phyloP scores from a whole-genome alignment of 768 basidiomycete genomes.

The Mycena filopes region DNA sequence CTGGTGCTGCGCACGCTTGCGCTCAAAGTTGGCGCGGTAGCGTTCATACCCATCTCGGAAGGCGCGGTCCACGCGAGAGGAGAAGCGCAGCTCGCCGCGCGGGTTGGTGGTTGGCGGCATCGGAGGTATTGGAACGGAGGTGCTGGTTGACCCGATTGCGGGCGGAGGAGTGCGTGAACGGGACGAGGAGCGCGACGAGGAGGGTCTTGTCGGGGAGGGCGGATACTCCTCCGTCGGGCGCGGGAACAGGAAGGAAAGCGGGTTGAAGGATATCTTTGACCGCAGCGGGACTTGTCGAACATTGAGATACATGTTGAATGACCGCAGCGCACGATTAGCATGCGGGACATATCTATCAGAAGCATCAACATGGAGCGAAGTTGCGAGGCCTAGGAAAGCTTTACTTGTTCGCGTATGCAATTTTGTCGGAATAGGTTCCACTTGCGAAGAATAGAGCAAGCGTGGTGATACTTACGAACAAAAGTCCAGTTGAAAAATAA shows the following conservation, averaged over 20 bases:
- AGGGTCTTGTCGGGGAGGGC: conserved; percentile 37
- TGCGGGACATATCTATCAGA: conserved; percentile 90
- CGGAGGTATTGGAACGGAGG: conserved; percentile 67
- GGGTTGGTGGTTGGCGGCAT: conserved; percentile 92
- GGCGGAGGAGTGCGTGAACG: conserved; percentile 49
- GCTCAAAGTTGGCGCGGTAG: conserved; percentile 89
- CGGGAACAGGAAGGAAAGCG: conserved; percentile 67
- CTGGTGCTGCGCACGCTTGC: conserved; percentile 73
- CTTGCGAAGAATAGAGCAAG: conserved; percentile 95
- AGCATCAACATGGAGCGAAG: conserved; percentile 1
- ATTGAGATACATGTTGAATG: conserved; percentile 98
- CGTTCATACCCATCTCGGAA: conserved; percentile 95
- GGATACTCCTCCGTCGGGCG: conserved; percentile 45
- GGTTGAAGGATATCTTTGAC: conserved; percentile 66
- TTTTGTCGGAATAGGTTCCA: conserved; percentile 96
- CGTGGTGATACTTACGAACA: conserved; percentile 93
- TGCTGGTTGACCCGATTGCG: conserved; percentile 36
- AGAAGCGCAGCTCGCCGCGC: conserved; percentile 96
- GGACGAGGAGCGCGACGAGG: conserved; percentile 47
- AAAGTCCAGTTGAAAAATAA: conserved; percentile 80
- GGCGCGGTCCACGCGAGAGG: conserved; percentile 79
- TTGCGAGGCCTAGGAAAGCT: conserved; percentile 12
- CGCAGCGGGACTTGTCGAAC: conserved; percentile 83
- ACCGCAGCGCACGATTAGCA: conserved; percentile 90
- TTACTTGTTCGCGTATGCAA: conserved; percentile 95